These are phyloP conservation scores for Leishmania guyanensis DNA, from an alignment of 208 protist species.

Conservation along the genomic window DNA sequence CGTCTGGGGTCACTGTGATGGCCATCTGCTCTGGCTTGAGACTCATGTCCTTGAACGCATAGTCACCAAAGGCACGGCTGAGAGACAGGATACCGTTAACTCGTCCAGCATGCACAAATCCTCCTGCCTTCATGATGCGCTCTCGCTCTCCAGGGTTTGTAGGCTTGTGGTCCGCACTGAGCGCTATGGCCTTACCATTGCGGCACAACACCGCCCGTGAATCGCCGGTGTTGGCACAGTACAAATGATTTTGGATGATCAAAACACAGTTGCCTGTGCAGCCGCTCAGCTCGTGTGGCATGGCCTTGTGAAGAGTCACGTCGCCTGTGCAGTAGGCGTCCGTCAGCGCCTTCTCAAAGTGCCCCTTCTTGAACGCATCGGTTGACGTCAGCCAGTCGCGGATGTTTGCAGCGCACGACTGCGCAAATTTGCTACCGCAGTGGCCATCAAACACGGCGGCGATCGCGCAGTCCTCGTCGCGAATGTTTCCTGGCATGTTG, in stretches of 20 bases:
- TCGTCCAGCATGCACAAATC: constrained; percentile 89
- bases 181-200: constrained; percentile 79
- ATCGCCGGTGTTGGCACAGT: constrained; percentile 95
- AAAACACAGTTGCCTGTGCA: constrained; percentile 86
- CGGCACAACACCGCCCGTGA: constrained; percentile 89
- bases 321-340: constrained; percentile 78
- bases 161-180: constrained; percentile 96
- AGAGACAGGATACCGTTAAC: constrained; percentile 96
- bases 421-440: constrained; percentile 81
- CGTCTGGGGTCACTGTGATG: constrained; percentile 76
- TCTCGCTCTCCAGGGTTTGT: constrained; percentile 77
- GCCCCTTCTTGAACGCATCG: constrained; percentile 51
- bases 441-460: constrained; percentile 90
- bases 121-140: constrained; percentile 88
- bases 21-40: constrained; percentile 78
- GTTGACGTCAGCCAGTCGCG: constrained; percentile 74
- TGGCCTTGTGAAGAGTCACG: constrained; percentile 62
- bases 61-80: constrained; percentile 95
- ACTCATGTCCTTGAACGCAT: constrained; percentile 85
- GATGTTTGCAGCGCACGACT: constrained; percentile 75
- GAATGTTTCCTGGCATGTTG: constrained; percentile 61
- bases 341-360: constrained; percentile 71
- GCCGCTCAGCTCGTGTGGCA: constrained; percentile 81
- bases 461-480: constrained; percentile 78
- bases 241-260: constrained; percentile 88